Conservation (phyloP, 192 early-diverging fungal species). For the Coemansia sp. region DNA sequence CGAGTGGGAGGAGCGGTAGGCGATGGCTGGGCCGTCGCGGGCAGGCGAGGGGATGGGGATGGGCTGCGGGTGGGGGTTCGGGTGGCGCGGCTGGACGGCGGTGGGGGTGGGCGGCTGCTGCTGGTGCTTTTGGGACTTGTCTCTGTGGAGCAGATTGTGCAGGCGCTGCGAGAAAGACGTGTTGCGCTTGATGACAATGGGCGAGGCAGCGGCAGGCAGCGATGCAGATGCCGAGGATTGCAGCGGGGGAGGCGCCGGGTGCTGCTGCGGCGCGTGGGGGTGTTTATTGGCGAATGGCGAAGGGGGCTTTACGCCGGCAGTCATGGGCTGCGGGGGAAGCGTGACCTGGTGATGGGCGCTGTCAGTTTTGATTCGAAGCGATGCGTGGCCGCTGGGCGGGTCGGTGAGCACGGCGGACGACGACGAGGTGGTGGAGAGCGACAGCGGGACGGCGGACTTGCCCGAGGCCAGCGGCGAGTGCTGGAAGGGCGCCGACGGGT, state of each 20-base stretch:
- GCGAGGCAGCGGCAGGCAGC: conserved; percentile 7
- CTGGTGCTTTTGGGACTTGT: conserved; percentile 32
- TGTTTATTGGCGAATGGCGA: conserved; percentile 16
- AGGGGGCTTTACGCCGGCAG: conserved; percentile 22
- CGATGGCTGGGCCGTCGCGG: conserved; percentile 39
- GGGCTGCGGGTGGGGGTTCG: too few species aligned
- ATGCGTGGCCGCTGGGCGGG: conserved; percentile 8
- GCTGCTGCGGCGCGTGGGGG: conserved; percentile 6
- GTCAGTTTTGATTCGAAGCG: conserved; percentile 36
- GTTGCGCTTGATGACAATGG: conserved; percentile 47
- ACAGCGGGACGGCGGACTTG: conserved; percentile 3
- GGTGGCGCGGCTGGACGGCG: conserved; percentile 10
- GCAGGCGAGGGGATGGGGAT: too few species aligned
- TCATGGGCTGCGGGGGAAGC: conserved; percentile 35
- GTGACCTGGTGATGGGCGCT: conserved; percentile 20
- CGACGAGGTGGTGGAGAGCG: conserved; percentile 8
- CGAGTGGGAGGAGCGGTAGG: conserved; percentile 38
- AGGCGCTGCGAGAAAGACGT: conserved; percentile 50
- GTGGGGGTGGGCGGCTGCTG: conserved; percentile 2
- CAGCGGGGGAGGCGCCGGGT: conserved; percentile 10
- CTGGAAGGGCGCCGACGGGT: neutral
- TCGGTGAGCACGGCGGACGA: conserved; percentile 6
- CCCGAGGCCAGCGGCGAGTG: conserved; percentile 11
- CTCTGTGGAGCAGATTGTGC: conserved; percentile 47
- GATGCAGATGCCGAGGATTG: conserved; percentile 8